Evolutionary conservation across 2,329 filamentous ascomycete species (phyloP).

Genomic region (Colletotrichum phormii): DNA sequence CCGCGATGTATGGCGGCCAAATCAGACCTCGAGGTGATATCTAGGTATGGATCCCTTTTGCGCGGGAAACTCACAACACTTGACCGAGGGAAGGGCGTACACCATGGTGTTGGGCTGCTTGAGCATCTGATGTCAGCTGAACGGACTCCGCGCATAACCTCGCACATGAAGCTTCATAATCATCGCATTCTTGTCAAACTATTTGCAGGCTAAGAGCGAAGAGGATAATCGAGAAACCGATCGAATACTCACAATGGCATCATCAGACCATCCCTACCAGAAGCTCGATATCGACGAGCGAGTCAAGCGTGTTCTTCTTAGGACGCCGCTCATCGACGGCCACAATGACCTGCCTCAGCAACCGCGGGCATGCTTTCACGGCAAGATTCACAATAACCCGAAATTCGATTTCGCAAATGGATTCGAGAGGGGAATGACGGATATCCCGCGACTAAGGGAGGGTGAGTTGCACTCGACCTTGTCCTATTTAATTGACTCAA

Average conservation of each 20-base stretch:
- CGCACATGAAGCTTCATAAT: no score
- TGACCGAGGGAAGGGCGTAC: constrained; percentile 16
- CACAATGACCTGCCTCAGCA: constrained; percentile 49
- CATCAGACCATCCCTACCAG: constrained; percentile 19
- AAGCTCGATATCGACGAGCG: constrained; percentile 41
- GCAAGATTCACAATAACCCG: constrained; percentile 46
- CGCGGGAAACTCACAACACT: constrained; percentile 1
- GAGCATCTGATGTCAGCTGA: no score
- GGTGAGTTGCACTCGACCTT: constrained; percentile 15
- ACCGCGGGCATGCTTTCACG: constrained; percentile 42
- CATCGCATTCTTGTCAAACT: no score
- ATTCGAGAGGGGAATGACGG: constrained; percentile 47
- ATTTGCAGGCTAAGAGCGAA: no score
- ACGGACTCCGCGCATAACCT: no score
- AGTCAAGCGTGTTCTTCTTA: constrained; percentile 42
- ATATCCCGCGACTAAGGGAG: constrained; percentile 42
- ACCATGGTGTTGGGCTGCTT: no score
- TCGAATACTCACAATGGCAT: constrained; percentile 1
- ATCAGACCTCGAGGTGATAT: neutral
- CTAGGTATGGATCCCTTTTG: constrained; percentile 17
- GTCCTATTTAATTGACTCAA: no score
- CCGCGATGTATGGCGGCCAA: neutral
- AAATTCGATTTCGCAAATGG: constrained; percentile 48
- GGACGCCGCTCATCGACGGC: constrained; percentile 48
- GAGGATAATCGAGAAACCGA: no score